phyloP scores from a whole-genome alignment of 345 rosid genomes.

The Citrus mangshanensis region DNA sequence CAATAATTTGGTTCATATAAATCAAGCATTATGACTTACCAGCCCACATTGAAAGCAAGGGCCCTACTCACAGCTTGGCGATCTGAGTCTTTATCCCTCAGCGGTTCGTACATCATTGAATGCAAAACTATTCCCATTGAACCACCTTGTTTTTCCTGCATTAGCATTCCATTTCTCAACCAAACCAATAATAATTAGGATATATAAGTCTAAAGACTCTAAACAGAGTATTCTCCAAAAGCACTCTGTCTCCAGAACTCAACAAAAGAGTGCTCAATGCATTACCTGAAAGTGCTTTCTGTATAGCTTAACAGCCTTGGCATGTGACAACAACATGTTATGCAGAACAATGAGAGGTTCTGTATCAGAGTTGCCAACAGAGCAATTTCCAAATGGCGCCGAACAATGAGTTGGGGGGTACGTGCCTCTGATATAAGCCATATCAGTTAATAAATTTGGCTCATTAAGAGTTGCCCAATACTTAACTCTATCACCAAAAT shows the following conservation, averaged over 20 bases:
- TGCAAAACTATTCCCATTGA: slow-evolving; percentile 25
- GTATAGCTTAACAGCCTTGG: slow-evolving; percentile 41
- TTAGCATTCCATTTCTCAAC: not conserved
- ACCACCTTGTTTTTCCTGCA: slow-evolving; percentile 41
- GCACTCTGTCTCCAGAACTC: not conserved
- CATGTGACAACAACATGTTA: slow-evolving; percentile 41
- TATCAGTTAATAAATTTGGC: slow-evolving; percentile 30
- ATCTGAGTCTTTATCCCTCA: slow-evolving; percentile 30
- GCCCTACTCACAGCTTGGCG: slow-evolving; percentile 33
- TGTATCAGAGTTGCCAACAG: slow-evolving; percentile 35
- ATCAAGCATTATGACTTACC: slow-evolving; percentile 22
- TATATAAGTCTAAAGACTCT: too few species aligned
- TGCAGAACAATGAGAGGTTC: slow-evolving; percentile 35
- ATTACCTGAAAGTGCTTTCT: slow-evolving; percentile 31
- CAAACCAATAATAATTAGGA: not conserved
- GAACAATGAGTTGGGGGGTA: slow-evolving; percentile 42
- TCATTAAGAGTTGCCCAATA: slow-evolving; percentile 43
- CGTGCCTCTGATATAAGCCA: slow-evolving; percentile 32
- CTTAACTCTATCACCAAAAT: slow-evolving; percentile 41
- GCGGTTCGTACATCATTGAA: slow-evolving; percentile 35
- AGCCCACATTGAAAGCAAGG: slow-evolving; percentile 24
- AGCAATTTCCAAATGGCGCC: slow-evolving; percentile 39
- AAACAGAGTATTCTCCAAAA: not conserved
- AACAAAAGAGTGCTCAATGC: not conserved
- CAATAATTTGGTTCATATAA: not conserved